Evolutionary conservation across 73 alveolate genomes (phyloP), one percentile per base, ranked within the genome.

Genomic region (Loxodes magnus): DNA sequence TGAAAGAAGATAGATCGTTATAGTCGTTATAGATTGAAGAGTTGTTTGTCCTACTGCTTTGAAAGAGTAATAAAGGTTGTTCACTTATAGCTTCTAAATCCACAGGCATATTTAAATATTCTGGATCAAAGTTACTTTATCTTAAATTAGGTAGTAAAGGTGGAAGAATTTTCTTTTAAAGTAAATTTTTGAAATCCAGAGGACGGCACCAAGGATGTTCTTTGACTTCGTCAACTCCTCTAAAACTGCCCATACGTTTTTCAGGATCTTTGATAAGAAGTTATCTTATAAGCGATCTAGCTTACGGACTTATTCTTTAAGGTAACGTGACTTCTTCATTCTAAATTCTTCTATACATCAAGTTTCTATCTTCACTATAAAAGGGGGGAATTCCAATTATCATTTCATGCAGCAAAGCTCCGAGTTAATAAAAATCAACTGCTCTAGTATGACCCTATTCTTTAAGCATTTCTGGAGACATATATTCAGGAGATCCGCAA

Each of bases 361-460:
- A 75, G 50, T 91, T 97, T 25, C 79, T 77, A 71, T 82, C 79
- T 34, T 79, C 67, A 2, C 88, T 57, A 54, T 82, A 57, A 50
- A 66, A 86, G 3, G 96, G 96, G 2, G 98, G 93, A 27, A 68
- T 43, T 2, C 98, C 98, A 12, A 86, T 90, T 4, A 89, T 55
- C 96, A 89, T 84, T 64, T 89, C 98, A 67, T 89, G 85, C 46
- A 89, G 84, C 37, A 89, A 60, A 15, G 85, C 95, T 4, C 97
- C 97, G n/a, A 87, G 59, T 38, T 79, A 66, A 58, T 87, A 87
- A 93, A 94, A 87, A 74, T 87, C 97, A 29, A 87, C 97, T 20
- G 91, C 76, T 66, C 89, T 82, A 20, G 85, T 88, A 68, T 87
- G 97, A 2, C 97, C 97, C 16, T 64, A 21, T 63, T 87, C 59